Base-by-base conservation (phyloP, 495 filamentous ascomycete genomes). In the Usnea hakonensis region DNA sequence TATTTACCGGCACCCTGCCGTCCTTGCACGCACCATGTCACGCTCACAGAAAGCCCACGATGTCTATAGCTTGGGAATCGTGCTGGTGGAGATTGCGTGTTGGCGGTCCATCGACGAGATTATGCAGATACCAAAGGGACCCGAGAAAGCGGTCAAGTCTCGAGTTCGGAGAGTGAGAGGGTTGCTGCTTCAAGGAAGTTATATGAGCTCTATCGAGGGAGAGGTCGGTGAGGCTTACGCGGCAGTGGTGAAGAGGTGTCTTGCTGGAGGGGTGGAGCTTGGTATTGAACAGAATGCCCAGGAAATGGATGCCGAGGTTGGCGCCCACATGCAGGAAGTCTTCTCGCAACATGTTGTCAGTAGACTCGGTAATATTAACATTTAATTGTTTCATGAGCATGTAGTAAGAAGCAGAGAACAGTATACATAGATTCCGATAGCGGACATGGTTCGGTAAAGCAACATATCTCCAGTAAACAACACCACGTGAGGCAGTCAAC, bases 71-170 rank as follows among this genome's bases (percentile, higher is more conserved):
- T 59, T 75, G 21, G 71, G 67, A 5, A 57, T 64, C 55, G 44
- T 75, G 5, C 33, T 71, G 21, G 40, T 73, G 8, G 71, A 74
- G 54, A 63, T 74, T 17, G 72, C 62, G 2, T 28, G 61, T 19
- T 73, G 72, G 71, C n/a, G 14, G 56, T 57, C 65, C 69, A 63
- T 75, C 68, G 71, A 65, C 68, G 71, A 37, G 38, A 70, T 68
- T 19, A 30, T 66, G 0, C n/a, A 35, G 13, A 33, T 66, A 8
- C 55, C 35, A 37, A 32, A 57, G 38, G 55, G 43, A 8, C 40
- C 55, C 33, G n/a, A n/a, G n/a, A 57, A 40, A 36, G 55, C 55
- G n/a, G 33, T 36, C 19, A 57, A 38, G 23, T 10, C 28, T 16
- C 26, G 28, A 21, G 32, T 40, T 13, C 37, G 28, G 28, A 57